Evolutionary conservation across 441 rosid genomes (phyloP).

Genomic region (Syzygium syzygioides): DNA sequence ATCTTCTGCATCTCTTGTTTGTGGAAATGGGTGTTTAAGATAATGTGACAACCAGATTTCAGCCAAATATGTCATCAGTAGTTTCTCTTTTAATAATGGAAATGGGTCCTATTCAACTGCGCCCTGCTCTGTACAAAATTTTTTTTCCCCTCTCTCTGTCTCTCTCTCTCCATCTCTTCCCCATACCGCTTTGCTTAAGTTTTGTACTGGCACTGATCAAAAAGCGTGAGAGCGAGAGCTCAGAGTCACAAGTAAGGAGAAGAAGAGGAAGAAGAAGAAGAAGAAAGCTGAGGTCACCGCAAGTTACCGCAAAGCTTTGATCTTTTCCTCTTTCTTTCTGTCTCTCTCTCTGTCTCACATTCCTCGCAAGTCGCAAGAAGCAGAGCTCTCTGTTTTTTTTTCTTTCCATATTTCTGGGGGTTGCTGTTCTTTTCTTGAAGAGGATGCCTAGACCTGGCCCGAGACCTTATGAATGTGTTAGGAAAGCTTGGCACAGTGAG

Average conservation of each 20-base stretch:
- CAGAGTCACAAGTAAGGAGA: neutral
- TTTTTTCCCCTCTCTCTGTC: neutral
- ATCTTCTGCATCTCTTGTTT: neutral
- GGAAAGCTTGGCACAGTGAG: slow-evolving; percentile 64
- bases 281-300: neutral
- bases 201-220: neutral
- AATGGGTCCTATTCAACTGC: neutral
- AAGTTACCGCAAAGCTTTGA: neutral
- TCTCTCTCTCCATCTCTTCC: neutral
- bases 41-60: neutral
- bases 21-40: neutral
- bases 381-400: neutral
- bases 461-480: slow-evolving; percentile 55
- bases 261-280: neutral
- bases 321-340: neutral
- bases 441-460: slow-evolving; percentile 65
- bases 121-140: slow-evolving; percentile 1
- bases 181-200: neutral
- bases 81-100: neutral
- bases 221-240: neutral
- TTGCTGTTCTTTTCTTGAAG: neutral
- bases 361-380: neutral
- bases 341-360: neutral
- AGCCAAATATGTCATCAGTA: neutral
- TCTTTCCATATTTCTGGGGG: neutral